Percentiles rank a stretch among this genome's conserved stretches.
These are phyloP conservation scores for Diaporthe eres DNA, from an alignment of 2,329 filamentous ascomycete genomes.

Conservation along the genomic window DNA sequence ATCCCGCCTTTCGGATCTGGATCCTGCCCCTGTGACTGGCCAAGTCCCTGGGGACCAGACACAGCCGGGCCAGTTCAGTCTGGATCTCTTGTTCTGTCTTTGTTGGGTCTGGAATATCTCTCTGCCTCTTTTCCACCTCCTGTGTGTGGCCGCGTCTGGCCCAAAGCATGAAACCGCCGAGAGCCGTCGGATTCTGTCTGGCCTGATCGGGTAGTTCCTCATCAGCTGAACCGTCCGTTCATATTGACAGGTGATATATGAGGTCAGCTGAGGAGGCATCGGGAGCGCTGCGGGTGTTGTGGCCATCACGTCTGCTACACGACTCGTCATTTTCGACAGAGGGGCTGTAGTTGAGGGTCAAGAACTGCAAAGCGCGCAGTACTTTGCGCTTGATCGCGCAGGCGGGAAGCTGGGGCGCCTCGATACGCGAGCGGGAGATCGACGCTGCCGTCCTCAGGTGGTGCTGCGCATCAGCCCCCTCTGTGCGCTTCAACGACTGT, in stretches of 20 bases:
- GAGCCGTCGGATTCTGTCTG: neutral
- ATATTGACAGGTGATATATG: neutral
- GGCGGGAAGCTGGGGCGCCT: neutral
- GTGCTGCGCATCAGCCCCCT: neutral
- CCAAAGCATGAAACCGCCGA: conserved; percentile 12
- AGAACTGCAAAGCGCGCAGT: neutral
- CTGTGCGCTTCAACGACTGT: conserved; percentile 1
- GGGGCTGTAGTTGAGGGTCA: neutral
- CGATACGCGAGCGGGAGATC: conserved; percentile 21
- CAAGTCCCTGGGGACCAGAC: neutral
- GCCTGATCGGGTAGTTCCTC: neutral
- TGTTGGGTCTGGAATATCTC: neutral
- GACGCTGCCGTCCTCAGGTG: conserved; percentile 19
- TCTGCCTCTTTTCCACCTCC: neutral
- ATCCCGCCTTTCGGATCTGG: conserved; percentile 11
- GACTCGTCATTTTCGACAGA: neutral
- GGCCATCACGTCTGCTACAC: too few species aligned
- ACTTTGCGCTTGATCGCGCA: neutral
- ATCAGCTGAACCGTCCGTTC: neutral
- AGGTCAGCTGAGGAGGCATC: neutral
- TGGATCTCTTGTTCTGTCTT: conserved; percentile 5
- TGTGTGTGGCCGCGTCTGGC: conserved; percentile 2
- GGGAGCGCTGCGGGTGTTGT: conserved; percentile 2
- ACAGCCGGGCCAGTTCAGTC: conserved; percentile 4
- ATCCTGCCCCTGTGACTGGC: neutral